Evolutionary conservation across 345 rosid genomes (phyloP).

Genomic region (Gossypium herbaceum): DNA sequence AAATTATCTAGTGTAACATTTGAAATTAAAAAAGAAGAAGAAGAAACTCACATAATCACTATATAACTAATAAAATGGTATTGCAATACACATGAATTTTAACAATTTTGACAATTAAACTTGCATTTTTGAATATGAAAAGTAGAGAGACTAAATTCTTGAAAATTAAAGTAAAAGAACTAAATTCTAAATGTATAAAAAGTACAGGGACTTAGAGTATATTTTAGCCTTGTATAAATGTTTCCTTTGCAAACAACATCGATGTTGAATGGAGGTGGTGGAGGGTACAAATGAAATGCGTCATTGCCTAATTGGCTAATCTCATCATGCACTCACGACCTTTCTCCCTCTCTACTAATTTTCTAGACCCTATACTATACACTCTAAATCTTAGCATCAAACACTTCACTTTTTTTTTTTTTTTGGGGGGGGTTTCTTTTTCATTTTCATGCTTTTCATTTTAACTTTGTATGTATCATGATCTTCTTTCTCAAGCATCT

Average conservation of each 20-base stretch:
- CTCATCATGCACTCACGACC: neutral
- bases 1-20: too few species aligned
- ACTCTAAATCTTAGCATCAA: neutral
- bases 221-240: slow-evolving; percentile 6
- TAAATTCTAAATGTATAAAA: too few species aligned
- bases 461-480: neutral
- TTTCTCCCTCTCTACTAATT: neutral
- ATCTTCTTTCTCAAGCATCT: neutral
- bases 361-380: neutral
- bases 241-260: slow-evolving; percentile 31
- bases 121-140: too few species aligned
- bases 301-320: neutral
- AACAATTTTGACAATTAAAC: too few species aligned
- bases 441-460: neutral
- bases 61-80: too few species aligned
- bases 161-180: too few species aligned
- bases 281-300: slow-evolving; percentile 27
- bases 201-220: too few species aligned
- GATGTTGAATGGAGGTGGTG: slow-evolving; percentile 19
- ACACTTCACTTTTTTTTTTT: neutral
- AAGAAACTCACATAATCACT: too few species aligned
- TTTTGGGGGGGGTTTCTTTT: neutral
- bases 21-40: too few species aligned
- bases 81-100: too few species aligned
- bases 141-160: too few species aligned